Conservation (phyloP, 2,329 filamentous ascomycete genomes). For the Pestalotiopsis fici region DNA sequence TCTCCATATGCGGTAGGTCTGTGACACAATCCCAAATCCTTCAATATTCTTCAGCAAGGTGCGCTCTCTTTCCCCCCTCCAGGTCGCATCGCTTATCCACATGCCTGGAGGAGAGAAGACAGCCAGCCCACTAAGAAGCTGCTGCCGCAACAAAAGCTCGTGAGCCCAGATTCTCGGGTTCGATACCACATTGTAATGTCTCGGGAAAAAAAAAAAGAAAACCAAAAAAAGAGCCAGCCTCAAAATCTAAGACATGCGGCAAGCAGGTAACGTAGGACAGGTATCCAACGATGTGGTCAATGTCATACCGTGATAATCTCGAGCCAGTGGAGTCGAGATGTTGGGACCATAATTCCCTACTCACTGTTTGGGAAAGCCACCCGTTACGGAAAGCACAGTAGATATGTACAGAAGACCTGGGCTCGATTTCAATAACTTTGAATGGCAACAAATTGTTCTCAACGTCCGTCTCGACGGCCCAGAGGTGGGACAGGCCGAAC, state of each 20-base stretch:
- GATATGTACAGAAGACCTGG: not conserved
- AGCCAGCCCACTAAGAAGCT: not conserved
- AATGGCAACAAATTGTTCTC: not conserved
- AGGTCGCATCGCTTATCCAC: not conserved
- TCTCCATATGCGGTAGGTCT: slow-evolving; percentile 15
- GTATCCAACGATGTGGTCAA: not conserved
- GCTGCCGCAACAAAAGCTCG: not conserved
- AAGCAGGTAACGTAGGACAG: not conserved
- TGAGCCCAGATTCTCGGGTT: not conserved
- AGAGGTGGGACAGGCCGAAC: not conserved
- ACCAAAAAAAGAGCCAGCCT: not conserved
- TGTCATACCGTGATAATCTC: not conserved
- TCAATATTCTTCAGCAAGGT: not conserved
- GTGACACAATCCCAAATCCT: not conserved
- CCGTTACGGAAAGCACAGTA: not conserved
- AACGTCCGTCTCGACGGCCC: not conserved
- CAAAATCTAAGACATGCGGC: slow-evolving; percentile 8
- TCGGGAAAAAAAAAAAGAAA: not conserved
- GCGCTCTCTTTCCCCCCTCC: not conserved
- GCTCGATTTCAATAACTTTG: not conserved
- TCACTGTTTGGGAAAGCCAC: not conserved
- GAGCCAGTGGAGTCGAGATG: not conserved
- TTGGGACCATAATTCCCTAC: not conserved
- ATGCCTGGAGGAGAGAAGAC: not conserved
- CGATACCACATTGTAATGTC: slow-evolving; percentile 4